Percentiles rank a stretch among this genome's conserved stretches.
Evolutionary conservation across 2,329 filamentous ascomycete genomes (phyloP).

Genomic region (Cordyceps cicadae): DNA sequence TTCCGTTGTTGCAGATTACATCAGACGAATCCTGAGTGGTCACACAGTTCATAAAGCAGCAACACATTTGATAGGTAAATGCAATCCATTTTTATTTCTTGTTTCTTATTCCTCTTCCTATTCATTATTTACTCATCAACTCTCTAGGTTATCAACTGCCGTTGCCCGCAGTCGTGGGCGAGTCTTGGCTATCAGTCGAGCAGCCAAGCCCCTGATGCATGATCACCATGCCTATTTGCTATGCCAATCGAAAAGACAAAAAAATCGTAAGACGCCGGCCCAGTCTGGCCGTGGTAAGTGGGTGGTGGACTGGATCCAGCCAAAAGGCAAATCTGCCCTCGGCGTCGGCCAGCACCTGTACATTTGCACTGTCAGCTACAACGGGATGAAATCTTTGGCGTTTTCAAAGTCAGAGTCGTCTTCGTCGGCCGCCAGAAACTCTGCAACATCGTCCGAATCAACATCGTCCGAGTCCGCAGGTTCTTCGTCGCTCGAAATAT

Average conservation of each 20-base stretch:
- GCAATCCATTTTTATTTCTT: background rate
- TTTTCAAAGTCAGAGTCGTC: constrained; percentile 48
- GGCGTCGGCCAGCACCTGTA: background rate
- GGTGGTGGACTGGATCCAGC: background rate
- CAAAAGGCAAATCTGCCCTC: background rate
- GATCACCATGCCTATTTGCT: background rate
- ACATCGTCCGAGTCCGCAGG: constrained; percentile 66
- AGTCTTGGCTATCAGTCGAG: background rate
- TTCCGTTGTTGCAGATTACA: background rate
- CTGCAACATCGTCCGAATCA: constrained; percentile 66
- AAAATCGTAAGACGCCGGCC: background rate
- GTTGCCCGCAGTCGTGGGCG: background rate
- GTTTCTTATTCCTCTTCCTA: background rate
- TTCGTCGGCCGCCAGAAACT: constrained; percentile 51
- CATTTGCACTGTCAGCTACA: constrained; percentile 21
- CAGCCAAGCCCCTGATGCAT: background rate
- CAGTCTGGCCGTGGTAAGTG: background rate
- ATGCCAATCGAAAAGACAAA: background rate
- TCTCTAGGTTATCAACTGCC: background rate
- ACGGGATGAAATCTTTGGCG: constrained; percentile 51
- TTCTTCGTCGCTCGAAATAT: constrained; percentile 72
- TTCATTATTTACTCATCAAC: background rate
- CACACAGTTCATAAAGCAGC: background rate
- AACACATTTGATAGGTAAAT: background rate
- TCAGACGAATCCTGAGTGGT: background rate